Evolutionary conservation across 140 eudicot species (phyloP), one percentile per base, ranked within the genome.

Genomic region (Oenanthe javanica): DNA sequence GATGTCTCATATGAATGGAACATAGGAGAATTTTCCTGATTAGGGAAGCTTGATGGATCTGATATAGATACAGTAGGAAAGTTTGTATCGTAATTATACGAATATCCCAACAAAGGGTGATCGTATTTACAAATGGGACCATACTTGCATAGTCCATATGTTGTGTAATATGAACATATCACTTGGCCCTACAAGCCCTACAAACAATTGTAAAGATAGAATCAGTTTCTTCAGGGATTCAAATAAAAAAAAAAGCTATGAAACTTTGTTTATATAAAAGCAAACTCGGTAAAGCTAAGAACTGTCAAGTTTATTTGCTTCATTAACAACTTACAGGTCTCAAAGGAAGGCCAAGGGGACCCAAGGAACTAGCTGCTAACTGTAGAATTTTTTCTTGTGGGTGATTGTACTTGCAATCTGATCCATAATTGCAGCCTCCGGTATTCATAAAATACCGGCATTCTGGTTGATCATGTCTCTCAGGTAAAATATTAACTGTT

Each of bases 161-260:
- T 79, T 76, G 85, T 88, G 80, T 91, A 93, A 84, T 84, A 73
- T 21, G 90, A 86, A 80, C 98, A 93, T 51, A 86, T 87, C 9
- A 88, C 87, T 40, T 87, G 88, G 57, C 97, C 98, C 98, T 93
- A 89, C 86, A 93, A 87, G 57, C 97, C 98, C 98, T 93, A 89
- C 86, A 93, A 46, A 89, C 86, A 93, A 46, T 25, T 46, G 40
- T 4, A 75, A 7, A 46, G 36, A 31, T 43, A 1, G 9, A 23
- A 14, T 75, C 42, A 75, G 79, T 75, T 47, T 4, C 23, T 23
- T n/a, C 79, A 49, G 21, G 45, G 63, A 75, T 14, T 23, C 10
- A 36, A 40, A 12, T 16, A 71, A 71, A 18, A 23, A 36, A 42
- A 67, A 67, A 15, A 31, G 0, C 13, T 12, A 31, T 36, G 8